Base-by-base conservation (phyloP, 192 early-diverging fungal genomes). In the Linnemannia elongata region DNA sequence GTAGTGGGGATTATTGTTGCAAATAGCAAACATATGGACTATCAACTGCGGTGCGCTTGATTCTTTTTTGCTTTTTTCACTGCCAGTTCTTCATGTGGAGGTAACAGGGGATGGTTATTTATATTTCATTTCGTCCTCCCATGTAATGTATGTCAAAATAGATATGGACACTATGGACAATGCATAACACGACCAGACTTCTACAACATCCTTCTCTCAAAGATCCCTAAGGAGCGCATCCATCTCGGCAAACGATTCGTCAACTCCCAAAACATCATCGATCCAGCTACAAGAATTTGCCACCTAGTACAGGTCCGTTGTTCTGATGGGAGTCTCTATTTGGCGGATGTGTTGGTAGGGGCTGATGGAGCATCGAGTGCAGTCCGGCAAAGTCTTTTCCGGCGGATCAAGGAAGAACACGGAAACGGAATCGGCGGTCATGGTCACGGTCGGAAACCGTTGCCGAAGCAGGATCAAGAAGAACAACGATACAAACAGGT, bases 311-410 rank as follows among this genome's bases (percentile, higher is more conserved):
- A 44, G 54, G 80, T 70, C 13, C 55, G 80, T 0, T 81, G 80
- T 39, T 81, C 80, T 8, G 80, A 81, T 30, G 80, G 80, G 20
- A 81, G 73, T 1, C 69, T 54, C 27, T 81, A 81, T 39, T 39
- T 44, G 33, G 80, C 57, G 1, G 52, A 81, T 20, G 30, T 75
- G n/a, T 69, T 82, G 6, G 69, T 82, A 2, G 81, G 81, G 1
- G 81, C 81, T 4, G 81, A 82, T n/a, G 81, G 81, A 0, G 74
- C 81, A 0, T 55, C 80, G 3, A 82, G 80, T 55, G 74, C 80
- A 36, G 80, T 82, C 4, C 80, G 80, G 4, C 66, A 75, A 52
- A 82, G 66, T 69, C 52, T 82, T 6, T 82, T 41, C 27, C 22
- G 80, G 9, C 80, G 76, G 42, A 39, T 82, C 49, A 82, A 82